These are phyloP conservation scores for Fusarium subtropicale DNA, from an alignment of 2,329 filamentous ascomycete species.

Conservation along the genomic window DNA sequence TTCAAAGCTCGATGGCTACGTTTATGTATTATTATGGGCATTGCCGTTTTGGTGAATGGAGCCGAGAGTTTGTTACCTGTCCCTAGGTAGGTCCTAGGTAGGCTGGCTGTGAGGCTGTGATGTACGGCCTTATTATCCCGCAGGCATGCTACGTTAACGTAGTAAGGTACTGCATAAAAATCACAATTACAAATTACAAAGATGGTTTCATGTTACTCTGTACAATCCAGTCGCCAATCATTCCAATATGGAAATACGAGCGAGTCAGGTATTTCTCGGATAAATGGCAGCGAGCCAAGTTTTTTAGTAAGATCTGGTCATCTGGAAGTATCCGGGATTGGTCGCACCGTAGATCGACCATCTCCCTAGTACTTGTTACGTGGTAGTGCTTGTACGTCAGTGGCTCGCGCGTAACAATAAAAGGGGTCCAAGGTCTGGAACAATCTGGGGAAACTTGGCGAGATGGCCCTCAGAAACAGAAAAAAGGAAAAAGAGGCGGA, in stretches of 20 bases:
- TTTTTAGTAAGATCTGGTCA: background rate
- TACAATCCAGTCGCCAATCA: background rate
- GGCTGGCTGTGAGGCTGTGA: too few species aligned
- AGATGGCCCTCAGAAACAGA: too few species aligned
- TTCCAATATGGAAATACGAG: background rate
- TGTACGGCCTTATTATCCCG: too few species aligned
- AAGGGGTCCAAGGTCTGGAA: conserved; percentile 5
- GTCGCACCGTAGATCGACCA: background rate
- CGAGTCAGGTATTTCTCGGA: background rate
- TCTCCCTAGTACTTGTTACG: background rate
- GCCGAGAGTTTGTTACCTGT: background rate
- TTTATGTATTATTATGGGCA: background rate
- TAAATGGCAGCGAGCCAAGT: background rate
- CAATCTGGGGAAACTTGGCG: background rate
- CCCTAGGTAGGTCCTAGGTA: too few species aligned
- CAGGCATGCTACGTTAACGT: background rate
- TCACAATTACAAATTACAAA: background rate
- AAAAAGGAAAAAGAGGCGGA: background rate
- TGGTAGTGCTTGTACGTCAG: background rate
- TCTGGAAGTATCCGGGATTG: conserved; percentile 1
- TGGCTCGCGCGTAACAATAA: conserved; percentile 10
- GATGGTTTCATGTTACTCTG: background rate
- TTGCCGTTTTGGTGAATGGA: background rate
- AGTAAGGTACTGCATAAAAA: background rate
- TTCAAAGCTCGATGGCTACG: background rate